These are phyloP conservation scores for Fusarium lyarnte DNA, from an alignment of 2,329 filamentous ascomycete species.

Conservation along the genomic window DNA sequence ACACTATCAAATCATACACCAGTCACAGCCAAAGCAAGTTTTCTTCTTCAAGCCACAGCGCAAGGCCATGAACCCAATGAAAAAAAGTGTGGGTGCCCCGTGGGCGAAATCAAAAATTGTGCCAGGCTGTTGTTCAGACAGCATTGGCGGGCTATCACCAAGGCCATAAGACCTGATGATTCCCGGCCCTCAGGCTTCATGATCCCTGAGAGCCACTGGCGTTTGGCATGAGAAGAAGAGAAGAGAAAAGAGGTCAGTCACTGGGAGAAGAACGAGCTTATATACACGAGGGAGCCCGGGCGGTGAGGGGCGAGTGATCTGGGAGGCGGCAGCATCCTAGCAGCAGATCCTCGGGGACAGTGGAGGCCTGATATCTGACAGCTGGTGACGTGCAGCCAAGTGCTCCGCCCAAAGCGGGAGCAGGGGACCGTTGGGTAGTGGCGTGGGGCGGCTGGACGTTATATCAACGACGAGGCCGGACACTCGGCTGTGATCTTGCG, in stretches of 20 bases:
- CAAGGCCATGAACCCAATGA: slow-evolving; percentile 32
- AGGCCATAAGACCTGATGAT: neutral
- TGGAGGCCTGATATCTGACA: neutral
- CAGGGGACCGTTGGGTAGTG: neutral
- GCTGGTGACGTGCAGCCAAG: neutral
- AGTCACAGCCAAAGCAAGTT: neutral
- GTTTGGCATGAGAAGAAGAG: neutral
- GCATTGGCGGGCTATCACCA: neutral
- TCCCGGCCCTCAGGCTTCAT: slow-evolving; percentile 20
- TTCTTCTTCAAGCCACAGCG: slow-evolving; percentile 36
- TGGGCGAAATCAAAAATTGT: slow-evolving; percentile 25
- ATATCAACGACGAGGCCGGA: neutral
- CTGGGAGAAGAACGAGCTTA: neutral
- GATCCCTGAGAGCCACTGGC: slow-evolving; percentile 20
- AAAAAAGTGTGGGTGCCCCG: neutral
- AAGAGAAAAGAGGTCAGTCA: neutral
- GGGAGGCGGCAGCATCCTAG: neutral
- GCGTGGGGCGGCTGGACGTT: slow-evolving; percentile 9
- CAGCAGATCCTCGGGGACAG: neutral
- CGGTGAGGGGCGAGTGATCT: slow-evolving; percentile 29
- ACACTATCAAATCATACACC: neutral
- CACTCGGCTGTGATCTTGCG: slow-evolving; percentile 20
- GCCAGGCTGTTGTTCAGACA: neutral
- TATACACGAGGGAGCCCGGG: slow-evolving; percentile 1
- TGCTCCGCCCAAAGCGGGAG: neutral